These are phyloP conservation scores for Sclerotinia subarctica DNA, from an alignment of 2,329 filamentous ascomycete genomes.

Conservation along the genomic window DNA sequence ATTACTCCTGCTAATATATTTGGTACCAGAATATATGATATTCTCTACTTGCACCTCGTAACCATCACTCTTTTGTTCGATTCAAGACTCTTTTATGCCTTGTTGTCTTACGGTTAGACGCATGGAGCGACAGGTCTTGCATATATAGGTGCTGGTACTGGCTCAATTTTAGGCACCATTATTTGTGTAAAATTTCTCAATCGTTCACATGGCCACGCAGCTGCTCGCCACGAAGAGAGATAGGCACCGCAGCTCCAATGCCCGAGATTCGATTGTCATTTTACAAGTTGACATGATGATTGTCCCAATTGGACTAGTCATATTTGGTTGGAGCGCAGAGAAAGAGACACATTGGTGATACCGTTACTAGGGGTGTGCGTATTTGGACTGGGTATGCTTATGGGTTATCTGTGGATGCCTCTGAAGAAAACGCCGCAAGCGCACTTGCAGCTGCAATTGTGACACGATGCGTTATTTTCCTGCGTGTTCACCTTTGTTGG, in stretches of 20 bases:
- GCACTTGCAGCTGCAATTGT: not conserved
- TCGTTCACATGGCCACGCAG: not conserved
- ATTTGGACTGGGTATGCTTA: not conserved
- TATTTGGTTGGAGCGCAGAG: not conserved
- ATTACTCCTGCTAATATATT: not conserved
- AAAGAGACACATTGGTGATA: not conserved
- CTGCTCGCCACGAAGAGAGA: not conserved
- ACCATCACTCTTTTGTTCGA: not conserved
- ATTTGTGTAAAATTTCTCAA: not conserved
- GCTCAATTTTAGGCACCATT: not conserved
- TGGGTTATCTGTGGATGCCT: slow-evolving; percentile 1
- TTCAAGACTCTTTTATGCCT: not conserved
- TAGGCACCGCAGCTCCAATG: not conserved
- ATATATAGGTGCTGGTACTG: not conserved
- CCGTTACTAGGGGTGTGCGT: not conserved
- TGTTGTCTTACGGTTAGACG: not conserved
- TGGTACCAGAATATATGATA: not conserved
- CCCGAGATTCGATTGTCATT: not conserved
- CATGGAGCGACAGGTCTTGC: not conserved
- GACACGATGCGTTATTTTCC: not conserved
- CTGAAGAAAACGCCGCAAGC: not conserved
- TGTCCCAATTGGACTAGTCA: not conserved
- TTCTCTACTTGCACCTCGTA: not conserved
- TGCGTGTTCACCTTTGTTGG: not conserved
- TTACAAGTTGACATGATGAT: not conserved